Percentiles rank a stretch among this genome's conserved stretches.
These are phyloP conservation scores for Podospora tetraspora DNA, from an alignment of 495 filamentous ascomycete species.

Conservation along the genomic window DNA sequence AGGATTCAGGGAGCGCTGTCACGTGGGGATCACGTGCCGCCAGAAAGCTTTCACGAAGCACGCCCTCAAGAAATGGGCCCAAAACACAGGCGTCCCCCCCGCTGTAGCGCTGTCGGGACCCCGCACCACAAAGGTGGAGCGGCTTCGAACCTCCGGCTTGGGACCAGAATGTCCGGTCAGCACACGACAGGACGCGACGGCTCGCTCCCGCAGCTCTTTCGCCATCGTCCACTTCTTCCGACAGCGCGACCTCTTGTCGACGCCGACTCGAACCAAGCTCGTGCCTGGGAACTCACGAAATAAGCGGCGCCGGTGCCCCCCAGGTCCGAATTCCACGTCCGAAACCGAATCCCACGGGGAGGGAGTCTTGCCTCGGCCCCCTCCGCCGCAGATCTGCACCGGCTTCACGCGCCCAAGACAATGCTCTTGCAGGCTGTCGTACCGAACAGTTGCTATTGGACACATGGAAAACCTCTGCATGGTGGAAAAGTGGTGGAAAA, in stretches of 20 bases:
- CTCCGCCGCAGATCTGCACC: neutral
- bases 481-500: neutral
- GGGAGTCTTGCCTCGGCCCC: neutral
- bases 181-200: neutral
- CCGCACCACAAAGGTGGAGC: too few species aligned
- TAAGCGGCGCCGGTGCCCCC: neutral
- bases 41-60: too few species aligned
- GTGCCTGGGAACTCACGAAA: neutral
- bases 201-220: too few species aligned
- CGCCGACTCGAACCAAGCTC: neutral
- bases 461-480: neutral
- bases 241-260: neutral
- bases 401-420: neutral
- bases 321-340: neutral
- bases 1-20: neutral
- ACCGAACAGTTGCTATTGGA: neutral
- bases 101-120: too few species aligned
- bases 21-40: neutral
- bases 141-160: too few species aligned
- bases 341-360: neutral
- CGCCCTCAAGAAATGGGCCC: too few species aligned
- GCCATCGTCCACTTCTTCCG: neutral
- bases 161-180: neutral
- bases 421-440: neutral
- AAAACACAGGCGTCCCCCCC: too few species aligned